phyloP scores from a whole-genome alignment of 2,329 filamentous ascomycete genomes.

The Rhinocladiella mackenziei region DNA sequence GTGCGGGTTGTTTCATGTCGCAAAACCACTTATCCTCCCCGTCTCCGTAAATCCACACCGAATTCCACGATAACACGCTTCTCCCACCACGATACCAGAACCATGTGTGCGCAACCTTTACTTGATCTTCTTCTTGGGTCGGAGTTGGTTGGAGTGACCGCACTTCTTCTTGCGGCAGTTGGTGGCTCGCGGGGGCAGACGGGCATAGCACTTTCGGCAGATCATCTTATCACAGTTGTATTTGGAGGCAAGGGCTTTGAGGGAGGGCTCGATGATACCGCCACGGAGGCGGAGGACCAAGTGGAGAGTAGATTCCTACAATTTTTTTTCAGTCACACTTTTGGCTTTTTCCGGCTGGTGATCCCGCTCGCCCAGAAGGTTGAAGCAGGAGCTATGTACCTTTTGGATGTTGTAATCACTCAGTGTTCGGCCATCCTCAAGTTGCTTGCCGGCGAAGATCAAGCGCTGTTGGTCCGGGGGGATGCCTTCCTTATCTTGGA shows the following conservation, averaged over 20 bases:
- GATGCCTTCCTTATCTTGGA: slow-evolving; percentile 99
- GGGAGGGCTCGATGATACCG: slow-evolving; percentile 98
- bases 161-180: slow-evolving; percentile 99
- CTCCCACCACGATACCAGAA: slow-evolving; percentile 25
- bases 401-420: slow-evolving; percentile 99
- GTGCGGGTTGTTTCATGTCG: neutral
- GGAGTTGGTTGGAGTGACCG: slow-evolving; percentile 99
- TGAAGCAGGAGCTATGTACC: slow-evolving; percentile 59
- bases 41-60: neutral
- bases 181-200: slow-evolving; percentile 95
- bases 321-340: slow-evolving; percentile 13
- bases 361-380: no score
- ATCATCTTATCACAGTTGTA: slow-evolving; percentile 99
- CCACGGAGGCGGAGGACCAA: slow-evolving; percentile 97
- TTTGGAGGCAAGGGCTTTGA: slow-evolving; percentile 97
- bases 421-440: slow-evolving; percentile 95
- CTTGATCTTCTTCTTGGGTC: slow-evolving; percentile 99
- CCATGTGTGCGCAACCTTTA: slow-evolving; percentile 46
- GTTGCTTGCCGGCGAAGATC: slow-evolving; percentile 99
- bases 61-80: slow-evolving; percentile 19
- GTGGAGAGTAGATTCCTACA: slow-evolving; percentile 93
- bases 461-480: slow-evolving; percentile 96
- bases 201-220: slow-evolving; percentile 99
- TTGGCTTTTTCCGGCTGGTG: no score
- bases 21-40: neutral